Percentiles rank a stretch among this genome's conserved stretches.
phyloP scores from a whole-genome alignment of 2,329 filamentous ascomycete species.

The Curvularia sp. region DNA sequence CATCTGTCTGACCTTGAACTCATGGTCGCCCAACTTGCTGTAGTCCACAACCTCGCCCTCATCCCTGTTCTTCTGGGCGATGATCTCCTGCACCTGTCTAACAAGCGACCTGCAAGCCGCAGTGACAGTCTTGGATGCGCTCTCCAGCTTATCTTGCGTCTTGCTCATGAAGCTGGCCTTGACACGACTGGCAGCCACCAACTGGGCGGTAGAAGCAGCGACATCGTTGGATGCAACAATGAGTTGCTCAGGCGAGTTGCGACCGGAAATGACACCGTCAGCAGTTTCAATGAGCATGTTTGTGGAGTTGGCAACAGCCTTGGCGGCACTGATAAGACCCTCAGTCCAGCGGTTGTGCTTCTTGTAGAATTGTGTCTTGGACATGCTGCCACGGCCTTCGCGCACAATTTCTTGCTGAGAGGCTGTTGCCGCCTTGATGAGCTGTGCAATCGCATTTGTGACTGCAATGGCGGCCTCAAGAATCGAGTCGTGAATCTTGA shows the following conservation, averaged over 20 bases:
- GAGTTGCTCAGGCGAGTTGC: conserved; percentile 93
- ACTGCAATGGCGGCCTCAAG: conserved; percentile 91
- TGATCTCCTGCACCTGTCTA: conserved; percentile 92
- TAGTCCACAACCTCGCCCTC: conserved; percentile 86
- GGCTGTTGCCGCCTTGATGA: conserved; percentile 92
- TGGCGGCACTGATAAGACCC: conserved; percentile 94
- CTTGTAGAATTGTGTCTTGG: conserved; percentile 96
- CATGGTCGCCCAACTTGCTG: conserved; percentile 83
- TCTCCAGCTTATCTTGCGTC: conserved; percentile 89
- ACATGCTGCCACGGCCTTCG: conserved; percentile 85
- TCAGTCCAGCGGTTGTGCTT: conserved; percentile 99
- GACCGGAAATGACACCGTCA: conserved; percentile 88
- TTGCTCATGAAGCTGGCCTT: conserved; percentile 99
- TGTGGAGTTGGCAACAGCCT: conserved; percentile 91
- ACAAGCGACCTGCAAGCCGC: conserved; percentile 86
- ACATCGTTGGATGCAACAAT: conserved; percentile 98
- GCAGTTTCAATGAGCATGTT: conserved; percentile 98
- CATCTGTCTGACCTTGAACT: conserved; percentile 99
- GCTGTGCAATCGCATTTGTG: conserved; percentile 88
- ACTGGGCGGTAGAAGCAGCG: conserved; percentile 92
- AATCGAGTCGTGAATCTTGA: conserved; percentile 94
- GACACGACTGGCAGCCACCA: conserved; percentile 92
- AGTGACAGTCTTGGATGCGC: conserved; percentile 90
- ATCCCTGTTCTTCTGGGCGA: conserved; percentile 81
- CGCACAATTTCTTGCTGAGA: conserved; percentile 97